Evolutionary conservation across 2,329 filamentous ascomycete species (phyloP).

Genomic region (Pseudogymnoascus sp.): DNA sequence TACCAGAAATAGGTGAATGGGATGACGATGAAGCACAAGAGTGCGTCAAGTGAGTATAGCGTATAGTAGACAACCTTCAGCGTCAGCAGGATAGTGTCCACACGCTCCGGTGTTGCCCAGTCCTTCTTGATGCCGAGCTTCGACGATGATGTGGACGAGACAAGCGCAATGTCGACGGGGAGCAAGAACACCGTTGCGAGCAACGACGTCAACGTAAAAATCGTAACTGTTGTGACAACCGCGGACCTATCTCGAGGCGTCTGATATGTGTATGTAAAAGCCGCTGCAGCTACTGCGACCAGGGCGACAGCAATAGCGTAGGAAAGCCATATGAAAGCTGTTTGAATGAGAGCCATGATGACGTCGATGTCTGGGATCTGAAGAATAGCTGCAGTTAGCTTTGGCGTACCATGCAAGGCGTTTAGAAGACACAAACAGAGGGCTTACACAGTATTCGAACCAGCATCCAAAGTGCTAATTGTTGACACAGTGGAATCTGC

Average conservation of each 20-base stretch:
- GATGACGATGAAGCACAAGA: conserved; percentile 81
- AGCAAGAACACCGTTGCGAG: conserved; percentile 87
- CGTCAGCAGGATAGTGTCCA: conserved; percentile 69
- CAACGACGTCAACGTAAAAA: conserved; percentile 76
- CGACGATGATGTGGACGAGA: conserved; percentile 75
- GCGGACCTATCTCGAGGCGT: conserved; percentile 76
- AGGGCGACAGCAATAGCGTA: conserved; percentile 77
- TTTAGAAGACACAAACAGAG: neutral
- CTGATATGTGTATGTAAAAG: conserved; percentile 90
- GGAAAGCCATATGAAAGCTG: conserved; percentile 87
- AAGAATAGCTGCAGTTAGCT: neutral
- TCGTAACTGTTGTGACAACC: conserved; percentile 73
- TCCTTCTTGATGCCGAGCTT: conserved; percentile 77
- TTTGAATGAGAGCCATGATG: conserved; percentile 57
- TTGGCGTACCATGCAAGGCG: neutral
- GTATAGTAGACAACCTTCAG: conserved; percentile 87
- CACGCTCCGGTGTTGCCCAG: conserved; percentile 79
- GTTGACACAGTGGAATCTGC: neutral
- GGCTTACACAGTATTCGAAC: conserved; percentile 2
- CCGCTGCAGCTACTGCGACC: conserved; percentile 64
- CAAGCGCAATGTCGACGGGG: conserved; percentile 89
- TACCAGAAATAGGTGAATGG: conserved; percentile 98
- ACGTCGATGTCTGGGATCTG: conserved; percentile 8
- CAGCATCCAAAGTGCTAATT: neutral
- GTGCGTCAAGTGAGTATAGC: conserved; percentile 81